Evolutionary conservation across 2,329 filamentous ascomycete species (phyloP).

Genomic region (Pseudofabraea citricarpa): DNA sequence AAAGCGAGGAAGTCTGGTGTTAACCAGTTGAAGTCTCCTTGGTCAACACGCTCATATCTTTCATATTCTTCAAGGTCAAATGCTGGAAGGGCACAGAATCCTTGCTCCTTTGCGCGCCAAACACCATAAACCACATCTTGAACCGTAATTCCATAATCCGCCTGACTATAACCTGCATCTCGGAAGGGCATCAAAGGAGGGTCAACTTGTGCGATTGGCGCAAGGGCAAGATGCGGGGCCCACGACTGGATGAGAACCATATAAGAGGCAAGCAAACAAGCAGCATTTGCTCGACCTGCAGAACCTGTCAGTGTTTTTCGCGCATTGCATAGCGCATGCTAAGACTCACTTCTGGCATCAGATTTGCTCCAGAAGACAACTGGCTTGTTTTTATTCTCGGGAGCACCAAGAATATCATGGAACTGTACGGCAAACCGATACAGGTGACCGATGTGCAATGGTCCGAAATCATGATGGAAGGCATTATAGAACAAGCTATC

Average conservation of each 20-base stretch:
- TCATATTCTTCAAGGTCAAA: slow-evolving; percentile 98
- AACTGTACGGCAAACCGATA: slow-evolving; percentile 96
- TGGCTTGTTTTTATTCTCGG: slow-evolving; percentile 81
- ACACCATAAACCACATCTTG: slow-evolving; percentile 98
- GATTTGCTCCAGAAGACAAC: slow-evolving; percentile 96
- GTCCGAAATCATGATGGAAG: slow-evolving; percentile 97
- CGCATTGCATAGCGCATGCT: slow-evolving; percentile 7
- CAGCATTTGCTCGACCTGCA: slow-evolving; percentile 84
- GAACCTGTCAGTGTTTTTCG: slow-evolving; percentile 19
- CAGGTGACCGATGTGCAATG: slow-evolving; percentile 92
- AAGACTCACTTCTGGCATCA: slow-evolving; percentile 75
- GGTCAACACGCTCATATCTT: slow-evolving; percentile 89
- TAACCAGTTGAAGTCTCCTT: slow-evolving; percentile 99
- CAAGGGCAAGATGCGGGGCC: slow-evolving; percentile 92
- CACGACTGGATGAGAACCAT: slow-evolving; percentile 98
- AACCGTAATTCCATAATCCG: slow-evolving; percentile 91
- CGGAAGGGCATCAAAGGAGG: slow-evolving; percentile 98
- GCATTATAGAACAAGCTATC: slow-evolving; percentile 93
- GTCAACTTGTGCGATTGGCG: slow-evolving; percentile 93
- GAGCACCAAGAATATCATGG: slow-evolving; percentile 89
- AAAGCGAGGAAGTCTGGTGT: slow-evolving; percentile 94
- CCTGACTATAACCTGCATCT: slow-evolving; percentile 96
- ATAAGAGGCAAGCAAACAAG: slow-evolving; percentile 92
- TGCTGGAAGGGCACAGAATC: slow-evolving; percentile 83
- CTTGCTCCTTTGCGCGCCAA: slow-evolving; percentile 97